Evolutionary conservation across 306 rosid genomes (phyloP).

Genomic region (Dryas drummondii): DNA sequence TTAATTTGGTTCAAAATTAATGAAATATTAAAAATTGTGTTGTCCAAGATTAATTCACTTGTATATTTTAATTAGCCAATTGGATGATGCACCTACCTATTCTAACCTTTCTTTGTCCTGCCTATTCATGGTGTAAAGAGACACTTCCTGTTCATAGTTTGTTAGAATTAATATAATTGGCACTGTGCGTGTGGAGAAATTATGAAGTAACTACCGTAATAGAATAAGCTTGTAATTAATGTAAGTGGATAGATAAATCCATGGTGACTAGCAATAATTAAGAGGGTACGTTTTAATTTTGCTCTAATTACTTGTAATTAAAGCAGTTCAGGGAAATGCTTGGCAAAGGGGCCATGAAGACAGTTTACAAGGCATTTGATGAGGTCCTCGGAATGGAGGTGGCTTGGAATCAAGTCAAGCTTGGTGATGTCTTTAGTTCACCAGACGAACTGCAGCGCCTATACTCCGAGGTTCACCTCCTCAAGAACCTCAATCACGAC

Average conservation of each 20-base stretch:
- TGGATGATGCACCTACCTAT: neutral
- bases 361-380: conserved; percentile 77
- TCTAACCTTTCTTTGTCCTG: neutral
- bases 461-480: conserved; percentile 89
- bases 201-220: too few species aligned
- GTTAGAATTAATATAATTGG: too few species aligned
- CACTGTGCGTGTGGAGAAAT: too few species aligned
- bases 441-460: conserved; percentile 74
- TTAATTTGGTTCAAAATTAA: neutral
- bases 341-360: conserved; percentile 91
- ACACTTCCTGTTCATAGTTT: neutral
- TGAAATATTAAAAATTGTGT: neutral
- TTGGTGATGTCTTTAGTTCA: conserved; percentile 64
- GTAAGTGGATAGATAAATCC: too few species aligned
- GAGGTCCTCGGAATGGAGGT: conserved; percentile 76
- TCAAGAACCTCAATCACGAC: conserved; percentile 69
- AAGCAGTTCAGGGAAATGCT: conserved; percentile 65
- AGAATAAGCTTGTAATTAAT: too few species aligned
- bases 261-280: neutral
- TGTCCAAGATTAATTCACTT: conserved; percentile 2
- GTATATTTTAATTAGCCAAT: neutral
- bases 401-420: conserved; percentile 90
- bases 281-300: neutral
- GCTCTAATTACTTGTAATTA: neutral
- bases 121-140: neutral